Conservation (phyloP, 1,139 yeast species). For the Candida labiduridarum region DNA sequence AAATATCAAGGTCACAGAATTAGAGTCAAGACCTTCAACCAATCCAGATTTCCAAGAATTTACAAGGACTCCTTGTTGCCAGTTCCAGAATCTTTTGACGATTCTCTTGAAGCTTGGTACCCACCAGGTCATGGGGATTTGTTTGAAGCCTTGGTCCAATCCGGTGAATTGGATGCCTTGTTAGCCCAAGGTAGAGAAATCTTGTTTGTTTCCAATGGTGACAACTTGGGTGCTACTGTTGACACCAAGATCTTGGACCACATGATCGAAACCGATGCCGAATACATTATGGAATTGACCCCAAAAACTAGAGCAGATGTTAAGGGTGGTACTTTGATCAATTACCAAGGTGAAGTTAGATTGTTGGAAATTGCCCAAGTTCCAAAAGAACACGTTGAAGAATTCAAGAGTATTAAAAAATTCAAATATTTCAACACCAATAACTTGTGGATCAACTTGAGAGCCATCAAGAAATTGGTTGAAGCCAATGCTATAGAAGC, state of each 20-base stretch:
- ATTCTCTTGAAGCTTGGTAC: conserved; percentile 86
- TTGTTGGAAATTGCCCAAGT: conserved; percentile 97
- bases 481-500: conserved; percentile 81
- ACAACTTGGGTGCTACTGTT: conserved; percentile 97
- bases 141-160: conserved; percentile 84
- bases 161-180: conserved; percentile 90
- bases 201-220: conserved; percentile 95
- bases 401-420: conserved; percentile 95
- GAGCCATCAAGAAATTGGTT: conserved; percentile 89
- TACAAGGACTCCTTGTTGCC: conserved; percentile 93
- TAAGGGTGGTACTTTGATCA: conserved; percentile 97
- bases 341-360: conserved; percentile 93
- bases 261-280: conserved; percentile 89
- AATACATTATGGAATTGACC: conserved; percentile 97
- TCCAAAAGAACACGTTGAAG: conserved; percentile 98
- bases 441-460: conserved; percentile 95
- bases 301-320: conserved; percentile 99
- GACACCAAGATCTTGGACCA: conserved; percentile 89
- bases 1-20: conserved; percentile 97
- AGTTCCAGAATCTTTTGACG: conserved; percentile 79
- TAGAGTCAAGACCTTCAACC: conserved; percentile 94
- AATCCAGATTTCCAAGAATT: conserved; percentile 94
- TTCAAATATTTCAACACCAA: conserved; percentile 98
- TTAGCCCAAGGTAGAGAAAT: conserved; percentile 94
- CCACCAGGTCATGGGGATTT: conserved; percentile 99